These are phyloP conservation scores for Trichophyton simii DNA, from an alignment of 2,329 filamentous ascomycete species.

Conservation along the genomic window DNA sequence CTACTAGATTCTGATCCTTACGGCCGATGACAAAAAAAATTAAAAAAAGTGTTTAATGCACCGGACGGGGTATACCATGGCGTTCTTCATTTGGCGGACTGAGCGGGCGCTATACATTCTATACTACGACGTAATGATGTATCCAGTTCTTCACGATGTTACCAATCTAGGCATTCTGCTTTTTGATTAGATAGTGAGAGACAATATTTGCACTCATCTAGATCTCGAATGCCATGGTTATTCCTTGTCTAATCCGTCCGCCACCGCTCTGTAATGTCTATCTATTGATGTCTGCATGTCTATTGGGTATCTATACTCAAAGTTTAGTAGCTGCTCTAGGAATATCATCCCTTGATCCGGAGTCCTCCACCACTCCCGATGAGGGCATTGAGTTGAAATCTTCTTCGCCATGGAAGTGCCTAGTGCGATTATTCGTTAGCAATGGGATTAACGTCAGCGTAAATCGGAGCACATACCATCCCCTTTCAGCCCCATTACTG, in stretches of 20 bases:
- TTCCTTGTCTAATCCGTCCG: background rate
- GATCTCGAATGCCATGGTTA: background rate
- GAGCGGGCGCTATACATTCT: slow-evolving; percentile 5
- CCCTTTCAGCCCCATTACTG: slow-evolving; percentile 66
- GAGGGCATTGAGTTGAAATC: slow-evolving; percentile 26
- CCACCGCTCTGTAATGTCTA: too few species aligned
- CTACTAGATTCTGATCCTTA: slow-evolving; percentile 53
- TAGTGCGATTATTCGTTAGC: slow-evolving; percentile 13
- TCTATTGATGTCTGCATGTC: background rate
- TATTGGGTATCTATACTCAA: background rate
- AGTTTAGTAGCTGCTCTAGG: background rate
- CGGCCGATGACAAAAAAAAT: background rate
- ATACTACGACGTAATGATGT: slow-evolving; percentile 3
- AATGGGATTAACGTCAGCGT: slow-evolving; percentile 14
- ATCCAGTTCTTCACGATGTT: background rate
- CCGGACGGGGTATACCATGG: background rate
- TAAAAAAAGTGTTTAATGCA: background rate
- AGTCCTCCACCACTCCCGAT: background rate
- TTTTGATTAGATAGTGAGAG: background rate
- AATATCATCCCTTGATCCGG: background rate
- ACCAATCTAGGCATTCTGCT: background rate
- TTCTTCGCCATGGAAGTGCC: slow-evolving; percentile 38
- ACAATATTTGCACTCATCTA: background rate
- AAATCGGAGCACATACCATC: slow-evolving; percentile 51
- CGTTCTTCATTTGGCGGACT: background rate